Evolutionary conservation across 164 flowering plant genomes (phyloP).

Genomic region (Platanus orientalis): DNA sequence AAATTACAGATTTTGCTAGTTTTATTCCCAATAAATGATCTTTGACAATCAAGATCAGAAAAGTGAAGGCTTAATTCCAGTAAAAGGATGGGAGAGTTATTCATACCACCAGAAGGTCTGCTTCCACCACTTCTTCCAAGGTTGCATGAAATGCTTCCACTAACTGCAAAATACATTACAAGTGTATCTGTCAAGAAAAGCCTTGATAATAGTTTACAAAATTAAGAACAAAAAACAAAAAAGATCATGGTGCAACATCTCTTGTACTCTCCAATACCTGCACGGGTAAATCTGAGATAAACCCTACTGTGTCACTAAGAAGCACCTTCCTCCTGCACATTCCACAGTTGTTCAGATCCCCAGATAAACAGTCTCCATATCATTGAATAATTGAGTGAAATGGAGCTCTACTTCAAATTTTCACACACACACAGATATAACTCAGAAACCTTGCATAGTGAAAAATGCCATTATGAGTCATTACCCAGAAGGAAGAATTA

Average conservation of each 20-base stretch:
- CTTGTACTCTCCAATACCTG: conserved; percentile 50
- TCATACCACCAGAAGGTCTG: conserved; percentile 93
- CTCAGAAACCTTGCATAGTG: background rate
- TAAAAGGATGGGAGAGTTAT: background rate
- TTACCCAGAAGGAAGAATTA: conserved; percentile 94
- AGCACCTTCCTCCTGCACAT: conserved; percentile 78
- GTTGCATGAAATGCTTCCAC: conserved; percentile 98
- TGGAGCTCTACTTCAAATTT: no score
- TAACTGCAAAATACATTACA: conserved; percentile 40
- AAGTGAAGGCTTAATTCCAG: background rate
- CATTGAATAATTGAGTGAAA: no score
- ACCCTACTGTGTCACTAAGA: conserved; percentile 95
- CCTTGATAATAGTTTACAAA: background rate
- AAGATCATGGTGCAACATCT: background rate
- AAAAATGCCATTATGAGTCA: conserved; percentile 1
- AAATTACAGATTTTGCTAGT: no score
- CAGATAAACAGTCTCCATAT: background rate
- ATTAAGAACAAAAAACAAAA: no score
- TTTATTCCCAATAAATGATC: background rate
- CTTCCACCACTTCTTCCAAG: conserved; percentile 94
- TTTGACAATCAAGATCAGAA: background rate
- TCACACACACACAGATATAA: no score
- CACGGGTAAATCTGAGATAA: conserved; percentile 93
- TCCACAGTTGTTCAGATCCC: conserved; percentile 4
- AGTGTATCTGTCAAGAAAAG: conserved; percentile 6